Conservation (phyloP, 2,329 filamentous ascomycete genomes). For the Didymella exigua region DNA sequence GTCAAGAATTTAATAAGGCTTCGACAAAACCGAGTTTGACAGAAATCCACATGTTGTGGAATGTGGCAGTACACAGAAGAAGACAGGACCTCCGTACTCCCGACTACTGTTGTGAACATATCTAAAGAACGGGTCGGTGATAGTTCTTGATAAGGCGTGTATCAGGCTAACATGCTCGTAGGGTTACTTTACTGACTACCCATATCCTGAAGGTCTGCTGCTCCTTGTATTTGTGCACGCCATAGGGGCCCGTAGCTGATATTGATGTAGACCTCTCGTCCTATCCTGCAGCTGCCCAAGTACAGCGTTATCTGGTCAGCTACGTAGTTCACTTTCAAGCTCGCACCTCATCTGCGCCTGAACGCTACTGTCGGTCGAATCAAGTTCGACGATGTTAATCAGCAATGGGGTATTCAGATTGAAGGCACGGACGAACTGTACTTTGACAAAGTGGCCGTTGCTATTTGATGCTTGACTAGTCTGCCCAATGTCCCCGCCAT, state of each 20-base stretch:
- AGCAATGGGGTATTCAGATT: conserved; percentile 24
- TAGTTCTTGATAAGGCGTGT: background rate
- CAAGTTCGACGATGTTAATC: conserved; percentile 14
- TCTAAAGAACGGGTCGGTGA: conserved; percentile 26
- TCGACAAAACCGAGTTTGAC: conserved; percentile 29
- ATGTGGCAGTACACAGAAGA: conserved; percentile 30
- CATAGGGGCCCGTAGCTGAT: background rate
- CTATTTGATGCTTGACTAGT: conserved; percentile 26
- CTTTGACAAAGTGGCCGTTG: conserved; percentile 31
- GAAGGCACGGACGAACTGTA: conserved; percentile 7
- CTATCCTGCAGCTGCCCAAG: conserved; percentile 26
- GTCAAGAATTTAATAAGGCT: conserved; percentile 29
- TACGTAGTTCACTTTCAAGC: conserved; percentile 29
- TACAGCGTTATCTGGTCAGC: conserved; percentile 27
- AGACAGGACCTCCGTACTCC: conserved; percentile 30
- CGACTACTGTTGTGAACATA: conserved; percentile 27
- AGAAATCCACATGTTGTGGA: conserved; percentile 29
- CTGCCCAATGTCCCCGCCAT: conserved; percentile 24
- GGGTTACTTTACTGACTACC: conserved; percentile 33
- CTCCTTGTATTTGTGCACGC: background rate
- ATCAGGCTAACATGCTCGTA: background rate
- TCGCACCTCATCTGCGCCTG: conserved; percentile 22
- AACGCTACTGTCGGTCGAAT: conserved; percentile 18
- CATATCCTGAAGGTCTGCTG: conserved; percentile 20
- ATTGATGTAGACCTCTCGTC: conserved; percentile 14